These are phyloP conservation scores for Epichloe gansuensis DNA, from an alignment of 2,329 filamentous ascomycete species.

Conservation along the genomic window DNA sequence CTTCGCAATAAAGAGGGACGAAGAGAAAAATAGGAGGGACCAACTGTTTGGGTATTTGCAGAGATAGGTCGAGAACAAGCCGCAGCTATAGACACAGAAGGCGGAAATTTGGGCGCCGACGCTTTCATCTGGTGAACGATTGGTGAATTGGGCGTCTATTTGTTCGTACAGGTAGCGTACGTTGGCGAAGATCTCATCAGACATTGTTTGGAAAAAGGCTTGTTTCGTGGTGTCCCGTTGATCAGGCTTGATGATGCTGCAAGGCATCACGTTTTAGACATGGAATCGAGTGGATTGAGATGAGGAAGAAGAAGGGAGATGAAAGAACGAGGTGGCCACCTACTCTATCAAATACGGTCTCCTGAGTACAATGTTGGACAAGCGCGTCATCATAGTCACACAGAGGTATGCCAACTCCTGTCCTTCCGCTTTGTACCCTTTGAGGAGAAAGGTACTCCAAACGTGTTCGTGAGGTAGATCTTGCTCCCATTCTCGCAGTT, in stretches of 20 bases:
- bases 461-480: slow-evolving; percentile 34
- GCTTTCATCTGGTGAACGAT: slow-evolving; percentile 32
- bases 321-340: slow-evolving; percentile 10
- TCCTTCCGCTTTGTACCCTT: slow-evolving; percentile 33
- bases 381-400: slow-evolving; percentile 41
- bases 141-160: slow-evolving; percentile 37
- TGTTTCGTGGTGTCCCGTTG: slow-evolving; percentile 24
- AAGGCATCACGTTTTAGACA: background rate
- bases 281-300: background rate
- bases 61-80: slow-evolving; percentile 38
- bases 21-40: slow-evolving; percentile 9
- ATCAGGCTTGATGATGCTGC: slow-evolving; percentile 31
- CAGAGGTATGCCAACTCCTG: slow-evolving; percentile 42
- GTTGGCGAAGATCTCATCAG: slow-evolving; percentile 35
- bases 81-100: slow-evolving; percentile 44
- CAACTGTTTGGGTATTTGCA: slow-evolving; percentile 38
- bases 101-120: slow-evolving; percentile 42
- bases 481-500: slow-evolving; percentile 36
- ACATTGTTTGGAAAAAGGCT: slow-evolving; percentile 31
- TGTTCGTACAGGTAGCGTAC: slow-evolving; percentile 36
- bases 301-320: background rate
- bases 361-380: slow-evolving; percentile 45
- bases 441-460: slow-evolving; percentile 32
- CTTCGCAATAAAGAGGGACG: background rate
- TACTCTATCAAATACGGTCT: slow-evolving; percentile 42